Evolutionary conservation across 129 eudicot species (phyloP).

Genomic region (Daucus carota): DH1_v3.0 NC_030385.2:45546501-45547000

Average conservation of each 20-base stretch:
- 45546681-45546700: neutral
- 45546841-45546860: neutral
- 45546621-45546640: slow-evolving; percentile 11
- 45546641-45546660: neutral
- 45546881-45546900: neutral
- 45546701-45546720: neutral
- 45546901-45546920: too few species aligned
- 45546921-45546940: too few species aligned
- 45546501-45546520: slow-evolving; percentile 35
- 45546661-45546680: neutral
- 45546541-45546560: slow-evolving; percentile 63
- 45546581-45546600: slow-evolving; percentile 50
- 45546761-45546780: neutral
- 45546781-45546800: neutral
- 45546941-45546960: too few species aligned
- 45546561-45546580: slow-evolving; percentile 56
- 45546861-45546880: neutral
- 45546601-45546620: slow-evolving; percentile 55
- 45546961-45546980: too few species aligned
- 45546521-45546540: slow-evolving; percentile 54
- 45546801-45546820: too few species aligned
- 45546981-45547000: too few species aligned
- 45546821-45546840: neutral
- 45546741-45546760: too few species aligned
- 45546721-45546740: neutral